Conservation (phyloP, 352 stramenopile genomes). For the Blastocystis sp. region DNA sequence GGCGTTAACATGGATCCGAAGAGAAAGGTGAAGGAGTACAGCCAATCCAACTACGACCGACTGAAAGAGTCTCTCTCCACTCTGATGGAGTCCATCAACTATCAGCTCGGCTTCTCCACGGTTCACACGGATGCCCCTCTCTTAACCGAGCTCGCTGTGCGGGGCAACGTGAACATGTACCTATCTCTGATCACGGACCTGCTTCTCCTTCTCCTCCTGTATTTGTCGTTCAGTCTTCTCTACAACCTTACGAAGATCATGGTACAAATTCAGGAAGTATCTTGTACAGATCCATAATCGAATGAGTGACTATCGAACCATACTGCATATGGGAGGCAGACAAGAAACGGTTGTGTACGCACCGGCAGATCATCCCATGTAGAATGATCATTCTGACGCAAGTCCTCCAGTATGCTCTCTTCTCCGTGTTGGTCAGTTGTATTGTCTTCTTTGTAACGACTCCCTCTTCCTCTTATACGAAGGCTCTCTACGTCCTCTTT, state of each 20-base stretch:
- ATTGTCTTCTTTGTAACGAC: background rate
- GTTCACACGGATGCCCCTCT: background rate
- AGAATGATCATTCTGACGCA: background rate
- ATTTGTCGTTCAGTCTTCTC: background rate
- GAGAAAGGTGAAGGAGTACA: background rate
- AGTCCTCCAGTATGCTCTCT: background rate
- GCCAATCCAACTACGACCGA: background rate
- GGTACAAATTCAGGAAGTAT: background rate
- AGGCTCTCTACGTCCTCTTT: background rate
- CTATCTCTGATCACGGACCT: slow-evolving; percentile 18
- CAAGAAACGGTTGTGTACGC: background rate
- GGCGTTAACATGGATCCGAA: background rate
- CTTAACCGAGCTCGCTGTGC: background rate
- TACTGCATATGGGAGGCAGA: background rate
- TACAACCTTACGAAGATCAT: slow-evolving; percentile 2
- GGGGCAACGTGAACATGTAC: slow-evolving; percentile 3
- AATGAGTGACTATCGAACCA: background rate
- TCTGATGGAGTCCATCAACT: background rate
- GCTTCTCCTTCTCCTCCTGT: background rate
- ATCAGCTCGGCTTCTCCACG: background rate
- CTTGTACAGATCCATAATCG: background rate
- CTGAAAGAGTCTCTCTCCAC: background rate
- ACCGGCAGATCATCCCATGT: background rate
- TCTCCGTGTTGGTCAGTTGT: background rate
- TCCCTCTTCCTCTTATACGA: background rate